A percentile compares a stretch with the other conserved stretches of the same genome.
These are phyloP conservation scores for Suhomyces chickasaworum DNA, from an alignment of 1,139 yeast species.

Conservation along the genomic window DNA sequence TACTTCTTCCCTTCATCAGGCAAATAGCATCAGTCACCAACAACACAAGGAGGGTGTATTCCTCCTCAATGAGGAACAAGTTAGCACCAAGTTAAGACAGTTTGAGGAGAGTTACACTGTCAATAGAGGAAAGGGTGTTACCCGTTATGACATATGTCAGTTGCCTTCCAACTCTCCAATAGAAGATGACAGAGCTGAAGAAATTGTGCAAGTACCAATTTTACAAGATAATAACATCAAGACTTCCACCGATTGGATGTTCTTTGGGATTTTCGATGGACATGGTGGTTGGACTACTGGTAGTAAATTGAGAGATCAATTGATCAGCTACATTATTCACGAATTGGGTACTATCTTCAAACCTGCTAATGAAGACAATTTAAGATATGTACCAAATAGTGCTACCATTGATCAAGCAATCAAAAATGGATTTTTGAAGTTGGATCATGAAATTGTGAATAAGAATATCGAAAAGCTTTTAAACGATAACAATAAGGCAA, in stretches of 20 bases:
- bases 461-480: conserved; percentile 71
- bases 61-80: conserved; percentile 72
- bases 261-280: conserved; percentile 95
- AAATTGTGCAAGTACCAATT: conserved; percentile 78
- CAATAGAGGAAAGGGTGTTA: conserved; percentile 85
- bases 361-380: conserved; percentile 49
- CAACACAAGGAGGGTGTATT: conserved; percentile 47
- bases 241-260: conserved; percentile 82
- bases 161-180: conserved; percentile 90
- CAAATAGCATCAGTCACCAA: conserved; percentile 44
- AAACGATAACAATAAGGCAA: conserved; percentile 57
- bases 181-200: conserved; percentile 91
- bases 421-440: conserved; percentile 72
- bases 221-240: conserved; percentile 53
- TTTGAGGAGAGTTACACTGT: conserved; percentile 80
- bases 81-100: conserved; percentile 66
- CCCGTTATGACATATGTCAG: conserved; percentile 89
- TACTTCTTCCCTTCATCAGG: conserved; percentile 44
- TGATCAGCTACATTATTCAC: conserved; percentile 73
- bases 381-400: conserved; percentile 59
- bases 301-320: conserved; percentile 74
- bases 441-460: conserved; percentile 86
- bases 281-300: conserved; percentile 97
- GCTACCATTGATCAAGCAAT: conserved; percentile 80
- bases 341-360: conserved; percentile 73